A percentile compares a stretch with the other conserved stretches of the same genome.
Evolutionary conservation across 306 rosid species (phyloP).

Genomic region (Argentina anserina): DNA sequence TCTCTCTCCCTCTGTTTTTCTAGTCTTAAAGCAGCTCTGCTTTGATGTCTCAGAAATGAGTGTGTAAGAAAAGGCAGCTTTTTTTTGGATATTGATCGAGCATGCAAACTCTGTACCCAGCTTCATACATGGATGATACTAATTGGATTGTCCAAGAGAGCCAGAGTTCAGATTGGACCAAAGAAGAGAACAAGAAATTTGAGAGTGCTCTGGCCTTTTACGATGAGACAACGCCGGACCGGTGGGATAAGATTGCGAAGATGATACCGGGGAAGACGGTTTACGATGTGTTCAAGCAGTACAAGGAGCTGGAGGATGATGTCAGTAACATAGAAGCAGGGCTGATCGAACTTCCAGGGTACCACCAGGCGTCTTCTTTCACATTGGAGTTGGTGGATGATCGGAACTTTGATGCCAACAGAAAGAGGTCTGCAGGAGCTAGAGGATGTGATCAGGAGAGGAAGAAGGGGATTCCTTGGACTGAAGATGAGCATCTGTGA

Average conservation of each 20-base stretch:
- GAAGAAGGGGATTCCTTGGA: slow-evolving; percentile 68
- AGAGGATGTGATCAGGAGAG: slow-evolving; percentile 75
- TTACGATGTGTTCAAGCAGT: slow-evolving; percentile 78
- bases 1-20: slow-evolving; percentile 13
- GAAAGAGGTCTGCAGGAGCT: slow-evolving; percentile 46
- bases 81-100: slow-evolving; percentile 14
- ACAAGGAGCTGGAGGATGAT: slow-evolving; percentile 76
- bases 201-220: slow-evolving; percentile 86
- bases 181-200: slow-evolving; percentile 81
- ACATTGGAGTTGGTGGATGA: slow-evolving; percentile 52
- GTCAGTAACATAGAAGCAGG: slow-evolving; percentile 84
- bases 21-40: not conserved
- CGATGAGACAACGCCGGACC: slow-evolving; percentile 72
- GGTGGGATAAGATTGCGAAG: slow-evolving; percentile 65
- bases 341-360: slow-evolving; percentile 66
- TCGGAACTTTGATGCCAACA: slow-evolving; percentile 46
- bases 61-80: slow-evolving; percentile 1
- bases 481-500: slow-evolving; percentile 89
- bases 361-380: slow-evolving; percentile 62
- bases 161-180: slow-evolving; percentile 64
- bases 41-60: slow-evolving; percentile 11
- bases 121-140: slow-evolving; percentile 39
- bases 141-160: slow-evolving; percentile 46
- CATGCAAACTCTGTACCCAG: slow-evolving; percentile 64
- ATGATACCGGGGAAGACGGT: slow-evolving; percentile 92